A percentile compares a stretch with the other conserved stretches of the same genome.
Evolutionary conservation across 495 filamentous ascomycete species (phyloP).

Genomic region (Neurospora tetrasperma): DNA sequence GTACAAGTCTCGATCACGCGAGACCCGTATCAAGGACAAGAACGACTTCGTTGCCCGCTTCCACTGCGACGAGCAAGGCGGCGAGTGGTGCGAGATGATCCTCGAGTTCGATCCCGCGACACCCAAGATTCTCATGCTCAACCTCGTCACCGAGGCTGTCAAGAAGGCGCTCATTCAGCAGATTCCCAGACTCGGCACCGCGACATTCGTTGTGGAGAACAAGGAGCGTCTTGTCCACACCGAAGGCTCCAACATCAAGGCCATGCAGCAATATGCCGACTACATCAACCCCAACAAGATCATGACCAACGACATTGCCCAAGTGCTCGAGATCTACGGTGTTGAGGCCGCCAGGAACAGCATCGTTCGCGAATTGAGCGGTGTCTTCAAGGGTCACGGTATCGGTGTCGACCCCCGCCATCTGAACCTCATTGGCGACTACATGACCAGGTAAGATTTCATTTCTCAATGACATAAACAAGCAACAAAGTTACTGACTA

Average conservation of each 20-base stretch:
- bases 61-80: constrained; percentile 65
- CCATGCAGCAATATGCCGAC: constrained; percentile 80
- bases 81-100: constrained; percentile 66
- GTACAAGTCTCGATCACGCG: constrained; percentile 38
- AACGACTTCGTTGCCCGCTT: constrained; percentile 59
- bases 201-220: constrained; percentile 59
- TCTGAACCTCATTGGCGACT: constrained; percentile 89
- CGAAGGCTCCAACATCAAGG: constrained; percentile 76
- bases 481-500: not conserved
- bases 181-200: constrained; percentile 61
- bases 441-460: constrained; percentile 59
- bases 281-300: constrained; percentile 80
- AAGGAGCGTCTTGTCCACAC: constrained; percentile 57
- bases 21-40: constrained; percentile 55
- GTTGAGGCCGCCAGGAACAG: constrained; percentile 82
- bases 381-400: constrained; percentile 83
- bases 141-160: constrained; percentile 70
- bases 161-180: constrained; percentile 76
- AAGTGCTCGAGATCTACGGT: constrained; percentile 76
- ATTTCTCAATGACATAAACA: not conserved
- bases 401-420: constrained; percentile 90
- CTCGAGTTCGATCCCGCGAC: constrained; percentile 73
- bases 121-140: constrained; percentile 88
- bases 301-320: constrained; percentile 84
- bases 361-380: constrained; percentile 78